These are phyloP conservation scores for Arthrobotrys musiformis DNA, from an alignment of 2,329 filamentous ascomycete genomes.

Conservation along the genomic window DNA sequence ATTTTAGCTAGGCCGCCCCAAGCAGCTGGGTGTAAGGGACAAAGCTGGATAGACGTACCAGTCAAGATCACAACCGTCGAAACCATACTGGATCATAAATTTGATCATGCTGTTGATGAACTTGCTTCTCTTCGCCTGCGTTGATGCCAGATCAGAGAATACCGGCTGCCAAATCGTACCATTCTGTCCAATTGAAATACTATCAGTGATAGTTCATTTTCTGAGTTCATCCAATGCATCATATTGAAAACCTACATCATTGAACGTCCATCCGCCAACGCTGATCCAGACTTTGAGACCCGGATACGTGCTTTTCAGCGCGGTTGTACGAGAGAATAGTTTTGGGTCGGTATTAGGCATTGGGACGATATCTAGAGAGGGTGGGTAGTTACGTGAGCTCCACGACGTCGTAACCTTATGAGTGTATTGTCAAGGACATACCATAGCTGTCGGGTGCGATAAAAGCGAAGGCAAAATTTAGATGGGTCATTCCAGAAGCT, in stretches of 20 bases:
- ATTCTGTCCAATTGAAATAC: constrained; percentile 13
- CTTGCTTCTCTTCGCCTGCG: constrained; percentile 58
- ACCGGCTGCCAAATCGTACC: constrained; percentile 36
- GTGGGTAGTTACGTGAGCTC: not conserved
- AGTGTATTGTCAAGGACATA: constrained; percentile 19
- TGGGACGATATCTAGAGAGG: constrained; percentile 22
- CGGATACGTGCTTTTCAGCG: constrained; percentile 42
- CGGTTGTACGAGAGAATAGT: constrained; percentile 42
- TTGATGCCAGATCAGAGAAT: constrained; percentile 60
- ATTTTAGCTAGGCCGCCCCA: not conserved
- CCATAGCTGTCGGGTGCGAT: constrained; percentile 37
- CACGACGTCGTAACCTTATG: not conserved
- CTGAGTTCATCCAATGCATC: not conserved
- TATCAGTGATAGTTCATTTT: constrained; percentile 12
- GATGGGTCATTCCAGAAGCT: constrained; percentile 42
- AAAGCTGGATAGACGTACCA: constrained; percentile 63
- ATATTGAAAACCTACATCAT: constrained; percentile 20
- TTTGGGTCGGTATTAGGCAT: constrained; percentile 28
- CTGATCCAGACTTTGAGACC: constrained; percentile 45
- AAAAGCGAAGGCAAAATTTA: constrained; percentile 56
- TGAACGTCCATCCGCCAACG: constrained; percentile 40
- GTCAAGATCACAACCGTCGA: constrained; percentile 66
- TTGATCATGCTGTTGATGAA: constrained; percentile 63
- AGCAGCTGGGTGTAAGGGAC: not conserved
- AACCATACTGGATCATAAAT: constrained; percentile 64